phyloP scores from a whole-genome alignment of 176 grass and related monocot genomes.

The Paspalum notatum region DNA sequence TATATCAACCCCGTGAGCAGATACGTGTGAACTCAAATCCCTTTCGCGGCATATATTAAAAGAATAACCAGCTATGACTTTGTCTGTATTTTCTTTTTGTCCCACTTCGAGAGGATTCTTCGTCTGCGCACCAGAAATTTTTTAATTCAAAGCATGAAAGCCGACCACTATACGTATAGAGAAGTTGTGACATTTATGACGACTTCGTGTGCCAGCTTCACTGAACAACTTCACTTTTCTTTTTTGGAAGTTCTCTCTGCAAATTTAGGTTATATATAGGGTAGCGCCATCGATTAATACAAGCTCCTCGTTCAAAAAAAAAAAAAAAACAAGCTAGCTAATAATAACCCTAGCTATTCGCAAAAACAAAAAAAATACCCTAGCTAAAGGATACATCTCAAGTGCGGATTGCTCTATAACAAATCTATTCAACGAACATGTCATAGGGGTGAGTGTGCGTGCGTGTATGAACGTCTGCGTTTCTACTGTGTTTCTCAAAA shows the following conservation, averaged over 20 bases:
- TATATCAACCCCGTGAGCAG: not conserved
- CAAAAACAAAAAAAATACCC: too few relatives aligned
- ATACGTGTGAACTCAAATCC: conserved; percentile 38
- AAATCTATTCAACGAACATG: not conserved
- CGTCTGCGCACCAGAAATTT: not conserved
- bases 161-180: not conserved
- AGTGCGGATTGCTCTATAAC: not conserved
- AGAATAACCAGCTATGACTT: conserved; percentile 21
- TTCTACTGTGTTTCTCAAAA: too few relatives aligned
- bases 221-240: not conserved
- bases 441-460: too few relatives aligned
- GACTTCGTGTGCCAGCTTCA: not conserved
- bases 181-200: not conserved
- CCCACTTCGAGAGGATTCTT: conserved; percentile 41
- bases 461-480: too few relatives aligned
- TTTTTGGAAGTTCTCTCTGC: not conserved
- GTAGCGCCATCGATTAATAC: not conserved
- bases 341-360: not conserved
- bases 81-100: conserved; percentile 29
- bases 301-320: too few relatives aligned
- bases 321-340: too few relatives aligned
- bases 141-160: not conserved
- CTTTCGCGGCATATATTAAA: conserved; percentile 19
- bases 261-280: conserved; percentile 18
- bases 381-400: not conserved